A percentile compares a stretch with the other conserved stretches of the same genome.
phyloP scores from a whole-genome alignment of 805 yeast genomes.

The Lachancea nothofagi region DNA sequence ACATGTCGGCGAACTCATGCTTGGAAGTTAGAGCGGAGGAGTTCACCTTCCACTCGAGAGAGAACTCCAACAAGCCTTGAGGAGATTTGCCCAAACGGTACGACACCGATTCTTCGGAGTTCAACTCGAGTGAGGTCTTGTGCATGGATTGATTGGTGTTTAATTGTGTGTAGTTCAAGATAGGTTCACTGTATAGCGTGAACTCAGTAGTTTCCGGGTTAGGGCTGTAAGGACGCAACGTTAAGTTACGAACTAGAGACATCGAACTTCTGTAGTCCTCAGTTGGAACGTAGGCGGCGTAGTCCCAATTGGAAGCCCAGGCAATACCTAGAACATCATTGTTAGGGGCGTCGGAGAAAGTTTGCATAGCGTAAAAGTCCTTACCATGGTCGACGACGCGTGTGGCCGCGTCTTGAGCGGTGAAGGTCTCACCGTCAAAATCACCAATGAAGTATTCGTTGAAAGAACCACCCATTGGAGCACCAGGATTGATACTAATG shows the following conservation, averaged over 20 bases:
- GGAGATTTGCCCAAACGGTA: slow-evolving; percentile 10
- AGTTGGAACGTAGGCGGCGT: slow-evolving; percentile 35
- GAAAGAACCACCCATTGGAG: slow-evolving; percentile 37
- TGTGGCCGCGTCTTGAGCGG: slow-evolving; percentile 28
- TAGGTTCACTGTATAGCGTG: slow-evolving; percentile 25
- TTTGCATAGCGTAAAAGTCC: slow-evolving; percentile 39
- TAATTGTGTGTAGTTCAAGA: slow-evolving; percentile 13
- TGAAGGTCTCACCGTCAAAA: slow-evolving; percentile 37
- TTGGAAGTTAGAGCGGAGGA: slow-evolving; percentile 5
- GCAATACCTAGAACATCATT: slow-evolving; percentile 34
- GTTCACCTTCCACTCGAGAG: slow-evolving; percentile 21
- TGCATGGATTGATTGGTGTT: slow-evolving; percentile 6
- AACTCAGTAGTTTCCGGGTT: slow-evolving; percentile 24
- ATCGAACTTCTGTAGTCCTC: slow-evolving; percentile 34
- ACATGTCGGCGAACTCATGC: slow-evolving; percentile 16
- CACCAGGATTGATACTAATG: slow-evolving; percentile 39
- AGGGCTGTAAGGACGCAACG: slow-evolving; percentile 23
- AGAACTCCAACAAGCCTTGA: slow-evolving; percentile 26
- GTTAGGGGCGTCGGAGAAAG: slow-evolving; percentile 28
- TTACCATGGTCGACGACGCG: slow-evolving; percentile 35
- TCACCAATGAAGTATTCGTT: slow-evolving; percentile 40
- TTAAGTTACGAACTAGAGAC: slow-evolving; percentile 32
- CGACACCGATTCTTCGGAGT: slow-evolving; percentile 1
- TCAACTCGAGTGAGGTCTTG: slow-evolving; percentile 6
- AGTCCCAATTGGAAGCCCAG: slow-evolving; percentile 43